Percentiles rank a stretch among this genome's conserved stretches.
Evolutionary conservation across 148 eudicot species (phyloP).

Genomic region (Dianthus caryophyllus): DNA sequence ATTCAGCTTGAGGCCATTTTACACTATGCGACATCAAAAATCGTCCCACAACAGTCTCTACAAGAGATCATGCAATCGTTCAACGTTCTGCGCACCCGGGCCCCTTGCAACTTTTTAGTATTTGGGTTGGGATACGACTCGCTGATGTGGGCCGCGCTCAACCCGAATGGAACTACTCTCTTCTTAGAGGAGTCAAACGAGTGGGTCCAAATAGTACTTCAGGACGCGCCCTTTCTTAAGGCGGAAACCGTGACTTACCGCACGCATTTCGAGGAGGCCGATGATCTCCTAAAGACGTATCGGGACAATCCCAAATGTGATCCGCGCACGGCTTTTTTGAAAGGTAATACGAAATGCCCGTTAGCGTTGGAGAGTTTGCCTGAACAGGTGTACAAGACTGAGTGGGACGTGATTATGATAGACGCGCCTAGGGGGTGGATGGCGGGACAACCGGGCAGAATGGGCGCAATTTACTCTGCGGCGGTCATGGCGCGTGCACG

Average conservation of each 20-base stretch:
- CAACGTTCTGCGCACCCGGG: constrained; percentile 14
- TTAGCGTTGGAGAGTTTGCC: constrained; percentile 29
- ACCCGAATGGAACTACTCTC: constrained; percentile 36
- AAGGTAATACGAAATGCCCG: constrained; percentile 23
- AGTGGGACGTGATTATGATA: constrained; percentile 53
- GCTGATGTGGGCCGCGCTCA: constrained; percentile 42
- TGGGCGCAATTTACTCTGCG: constrained; percentile 46
- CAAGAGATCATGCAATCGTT: constrained; percentile 33
- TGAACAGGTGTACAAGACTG: constrained; percentile 35
- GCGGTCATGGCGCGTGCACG: constrained; percentile 44
- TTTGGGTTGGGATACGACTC: constrained; percentile 50
- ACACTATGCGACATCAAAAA: constrained; percentile 42
- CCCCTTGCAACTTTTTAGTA: constrained; percentile 40
- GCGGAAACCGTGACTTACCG: constrained; percentile 35
- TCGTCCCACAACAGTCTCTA: constrained; percentile 35
- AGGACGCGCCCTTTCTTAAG: constrained; percentile 28
- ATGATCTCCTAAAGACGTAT: constrained; percentile 22
- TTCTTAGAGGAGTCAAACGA: constrained; percentile 39
- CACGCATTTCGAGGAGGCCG: constrained; percentile 29
- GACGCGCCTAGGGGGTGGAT: constrained; percentile 44
- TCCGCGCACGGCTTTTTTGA: constrained; percentile 12
- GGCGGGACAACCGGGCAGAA: constrained; percentile 36
- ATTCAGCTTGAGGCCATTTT: constrained; percentile 31
- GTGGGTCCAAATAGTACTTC: constrained; percentile 29
- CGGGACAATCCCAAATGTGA: constrained; percentile 27